Conservation (phyloP, 2,329 filamentous ascomycete genomes). For the Hymenoscyphus scutula region DNA sequence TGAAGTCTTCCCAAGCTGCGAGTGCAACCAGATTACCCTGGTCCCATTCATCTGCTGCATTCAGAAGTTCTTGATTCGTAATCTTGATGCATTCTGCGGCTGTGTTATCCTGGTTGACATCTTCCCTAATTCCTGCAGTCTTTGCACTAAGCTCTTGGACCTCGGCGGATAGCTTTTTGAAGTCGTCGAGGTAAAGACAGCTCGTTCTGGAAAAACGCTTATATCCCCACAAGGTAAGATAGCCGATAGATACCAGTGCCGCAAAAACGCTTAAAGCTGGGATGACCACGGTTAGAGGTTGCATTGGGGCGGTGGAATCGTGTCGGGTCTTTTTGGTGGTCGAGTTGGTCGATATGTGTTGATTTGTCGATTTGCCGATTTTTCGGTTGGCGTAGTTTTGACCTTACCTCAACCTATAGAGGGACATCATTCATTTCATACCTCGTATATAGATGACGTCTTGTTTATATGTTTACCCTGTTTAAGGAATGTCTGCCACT, state of each 20-base stretch:
- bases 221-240: constrained; percentile 9
- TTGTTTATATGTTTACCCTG: neutral
- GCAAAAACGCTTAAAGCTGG: constrained; percentile 14
- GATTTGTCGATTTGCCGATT: neutral
- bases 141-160: constrained; percentile 16
- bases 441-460: neutral
- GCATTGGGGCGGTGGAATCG: constrained; percentile 8
- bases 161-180: constrained; percentile 15
- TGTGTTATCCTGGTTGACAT: constrained; percentile 16
- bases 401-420: neutral
- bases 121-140: constrained; percentile 16
- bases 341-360: neutral
- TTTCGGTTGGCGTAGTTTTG: neutral
- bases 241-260: constrained; percentile 6
- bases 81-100: constrained; percentile 14
- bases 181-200: constrained; percentile 22
- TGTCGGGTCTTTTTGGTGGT: neutral
- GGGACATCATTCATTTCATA: neutral
- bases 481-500: neutral
- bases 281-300: constrained; percentile 18
- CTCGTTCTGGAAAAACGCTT: constrained; percentile 11
- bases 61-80: constrained; percentile 16
- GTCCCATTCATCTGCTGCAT: constrained; percentile 22
- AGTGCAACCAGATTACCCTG: constrained; percentile 21
- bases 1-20: constrained; percentile 26